Evolutionary conservation across 1,284 basidiomycete species (phyloP), one percentile per base, ranked within the genome.

Genomic region (Xanthoconium separans): DNA sequence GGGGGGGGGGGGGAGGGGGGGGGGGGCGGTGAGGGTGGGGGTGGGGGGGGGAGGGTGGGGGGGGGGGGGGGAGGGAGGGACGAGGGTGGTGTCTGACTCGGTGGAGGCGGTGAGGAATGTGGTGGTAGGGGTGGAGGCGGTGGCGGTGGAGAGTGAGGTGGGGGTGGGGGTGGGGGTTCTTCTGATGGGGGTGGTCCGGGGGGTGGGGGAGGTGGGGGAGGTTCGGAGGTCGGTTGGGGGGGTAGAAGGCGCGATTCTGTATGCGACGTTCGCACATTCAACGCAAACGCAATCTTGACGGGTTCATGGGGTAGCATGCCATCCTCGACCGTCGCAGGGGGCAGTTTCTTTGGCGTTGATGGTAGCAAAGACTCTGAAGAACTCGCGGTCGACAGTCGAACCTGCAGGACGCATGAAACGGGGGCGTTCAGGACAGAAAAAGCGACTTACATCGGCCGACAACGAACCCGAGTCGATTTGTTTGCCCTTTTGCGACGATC

Each of bases 211-310:
- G 70, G 68, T 0, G 70, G 69, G 0, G 68, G 67, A 3, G 67
- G 67, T 36, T 69, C 60, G 31, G 65, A 61, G 3, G 61, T 55
- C 15, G 66, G 64, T 42, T 68, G 61, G 30, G 70, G 63, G 4
- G 70, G 69, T 49, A 57, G 56, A 31, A 58, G 55, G 44, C 70
- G 63, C 55, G 61, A 59, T 24, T 69, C 69, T 24, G 54, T 36
- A 7, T 60, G 57, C 2, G 64, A 65, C 34, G 69, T 56, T 18
- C 69, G 64, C 29, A 69, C 55, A 47, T 58, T 69, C 34, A 66
- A 42, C 4, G 64, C 57, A 54, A 71, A 70, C 42, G 66, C 65
- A 50, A 70, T 60, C 66, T 68, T 70, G 22, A 71, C 68, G 6
- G 70, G 68, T 16, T 69, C 61, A 13, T 64, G 62, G 13, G 62